Evolutionary conservation across 306 rosid species (phyloP).

Genomic region (Cucumis cinereus): DNA sequence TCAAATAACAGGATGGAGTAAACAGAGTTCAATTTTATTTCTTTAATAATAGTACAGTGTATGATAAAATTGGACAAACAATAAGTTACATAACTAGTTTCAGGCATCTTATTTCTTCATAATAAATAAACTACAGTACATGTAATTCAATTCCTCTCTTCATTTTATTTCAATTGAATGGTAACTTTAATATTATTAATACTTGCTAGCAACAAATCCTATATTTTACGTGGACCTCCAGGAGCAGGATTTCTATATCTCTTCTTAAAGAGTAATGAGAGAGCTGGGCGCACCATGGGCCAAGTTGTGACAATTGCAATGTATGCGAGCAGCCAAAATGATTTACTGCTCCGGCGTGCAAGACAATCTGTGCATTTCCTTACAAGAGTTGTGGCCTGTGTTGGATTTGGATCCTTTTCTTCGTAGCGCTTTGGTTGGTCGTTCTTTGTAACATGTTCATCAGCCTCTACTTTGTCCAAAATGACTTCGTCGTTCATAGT

Average conservation of each 20-base stretch:
- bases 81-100: background rate
- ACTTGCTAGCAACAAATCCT: slow-evolving; percentile 3
- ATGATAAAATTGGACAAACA: background rate
- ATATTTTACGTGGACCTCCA: slow-evolving; percentile 42
- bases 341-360: slow-evolving; percentile 40
- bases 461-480: slow-evolving; percentile 12
- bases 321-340: slow-evolving; percentile 67
- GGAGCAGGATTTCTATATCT: slow-evolving; percentile 32
- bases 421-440: background rate
- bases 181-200: background rate
- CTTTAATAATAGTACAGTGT: background rate
- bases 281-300: slow-evolving; percentile 79
- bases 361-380: slow-evolving; percentile 41
- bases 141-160: background rate
- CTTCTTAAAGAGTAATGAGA: slow-evolving; percentile 36
- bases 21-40: background rate
- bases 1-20: background rate
- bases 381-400: slow-evolving; percentile 18
- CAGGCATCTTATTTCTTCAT: background rate
- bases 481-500: slow-evolving; percentile 13
- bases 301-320: slow-evolving; percentile 63
- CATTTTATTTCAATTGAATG: background rate
- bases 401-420: background rate
- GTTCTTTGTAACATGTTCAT: slow-evolving; percentile 5
- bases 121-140: slow-evolving; percentile 3